Evolutionary conservation across 75 land plant genomes (phyloP), one percentile per base, ranked within the genome.

Genomic region (Cupressus sempervirens): DNA sequence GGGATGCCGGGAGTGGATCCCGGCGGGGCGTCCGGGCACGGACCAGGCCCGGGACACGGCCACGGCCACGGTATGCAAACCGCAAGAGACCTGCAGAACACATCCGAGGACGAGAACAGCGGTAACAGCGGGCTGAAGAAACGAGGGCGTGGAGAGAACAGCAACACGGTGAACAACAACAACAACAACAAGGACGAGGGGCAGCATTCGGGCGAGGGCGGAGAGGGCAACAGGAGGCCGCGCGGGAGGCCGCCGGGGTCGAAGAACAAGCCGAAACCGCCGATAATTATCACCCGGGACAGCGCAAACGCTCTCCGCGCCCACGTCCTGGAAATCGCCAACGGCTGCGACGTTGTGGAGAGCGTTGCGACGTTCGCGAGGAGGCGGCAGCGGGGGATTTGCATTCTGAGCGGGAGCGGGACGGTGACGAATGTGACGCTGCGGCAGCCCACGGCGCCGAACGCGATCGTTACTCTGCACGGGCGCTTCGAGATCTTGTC

Each of bases 261-360:
- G 26, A 91, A 90, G 86, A 91, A 91, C 80, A 91, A 91, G 67
- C 92, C 92, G 0, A 91, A 91, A 82, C 92, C 92, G 0, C 92
- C 92, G 56, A 86, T 91, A 48, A 86, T 90, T 76, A 87, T 91
- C 38, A 90, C 92, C 14, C 89, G 89, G 10, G 92, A 90, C 87
- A 90, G 89, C 87, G 88, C 89, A 1, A 91, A 90, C 43, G 92
- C 89, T 0, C 85, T 91, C 87, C 87, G 89, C 14, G 82, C 88
- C 1, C 92, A 91, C 45, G 92, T 91, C 5, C 84, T 90, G 68
- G 92, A 90, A 86, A 81, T 91, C 13, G 87, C 86, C 10, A 86
- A 87, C 70, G 92, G 92, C 36, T 83, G 86, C 83, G 92, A 91
- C 83, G 88, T 91, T 12, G 87, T 83, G 65, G 92, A 91, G 72